Base-by-base conservation (phyloP, 2,329 filamentous ascomycete genomes). In the Trichoderma hamatum region DNA sequence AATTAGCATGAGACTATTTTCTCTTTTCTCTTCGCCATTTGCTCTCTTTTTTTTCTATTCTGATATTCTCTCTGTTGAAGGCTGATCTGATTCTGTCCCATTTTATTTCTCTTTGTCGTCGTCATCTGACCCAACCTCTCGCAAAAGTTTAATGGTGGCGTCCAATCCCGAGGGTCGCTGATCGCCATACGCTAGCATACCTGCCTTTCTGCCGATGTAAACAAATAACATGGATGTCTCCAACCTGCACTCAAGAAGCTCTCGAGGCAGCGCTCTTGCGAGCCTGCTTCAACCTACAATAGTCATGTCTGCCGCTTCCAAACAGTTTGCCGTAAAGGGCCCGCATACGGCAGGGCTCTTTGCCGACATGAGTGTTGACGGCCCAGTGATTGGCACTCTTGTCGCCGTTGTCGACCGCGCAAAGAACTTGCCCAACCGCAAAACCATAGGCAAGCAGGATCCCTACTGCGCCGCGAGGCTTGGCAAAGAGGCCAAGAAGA, bases 391-490 rank as follows among this genome's bases (percentile, higher is more conserved):
- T 76, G 96, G 96, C 73, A 98, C 94, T 1, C 84, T 99, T 74
- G 93, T 99, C 58, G 87, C 94, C 69, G 90, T 99, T 75, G 89
- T 98, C 76, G 96, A 99, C 82, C 88, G 94, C 74, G 96, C 94
- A 64, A 98, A 97, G 87, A 99, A 99, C 79, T 83, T 99, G 74
- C 96, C 96, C 62, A 99, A 99, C 82, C 85, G 94, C 74, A 97
- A 97, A 84, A 96, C 94, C 6, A 97, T 99, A 84, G 96, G 96
- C 68, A 99, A 99, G 82, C 96, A 99, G 82, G 94, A 98, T 78
- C 95, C 96, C 0, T 99, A 98, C 80, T 97, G 94, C 81, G 96
- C 96, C 46, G 94, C 94, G 36, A 87, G 96, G 66, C 83, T 99
- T 56, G 96, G 95, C 39, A 99, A 99, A 80, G 94, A 98, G 81